Base-by-base conservation (phyloP, 345 rosid genomes). In the Lumnitzera racemosa region DNA sequence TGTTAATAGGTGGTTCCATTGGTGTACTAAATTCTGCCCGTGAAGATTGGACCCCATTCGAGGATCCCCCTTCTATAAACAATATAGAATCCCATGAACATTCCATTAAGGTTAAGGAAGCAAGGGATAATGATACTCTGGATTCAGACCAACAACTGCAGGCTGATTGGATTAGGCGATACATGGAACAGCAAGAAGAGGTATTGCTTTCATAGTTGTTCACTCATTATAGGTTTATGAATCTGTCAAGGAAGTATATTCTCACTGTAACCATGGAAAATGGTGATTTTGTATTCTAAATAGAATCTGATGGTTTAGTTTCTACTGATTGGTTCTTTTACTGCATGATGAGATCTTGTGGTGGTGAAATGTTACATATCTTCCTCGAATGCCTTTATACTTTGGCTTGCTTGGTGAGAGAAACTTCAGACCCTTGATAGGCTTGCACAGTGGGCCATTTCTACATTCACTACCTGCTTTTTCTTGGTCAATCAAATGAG, bases 81-180 rank as follows among this genome's bases (percentile, higher is more conserved):
- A 54, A 70, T 59, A 79, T 62, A 60, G 87, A 84, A 57, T 61
- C 55, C 24, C 69, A 68, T 51, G 59, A 67, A 54, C 71, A 77
- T 69, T 76, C 83, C 49, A 77, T 86, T 73, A 72, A 72, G 71
- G 72, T 73, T 55, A 86, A 85, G 81, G 73, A 69, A 16, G 68
- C 61, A 58, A 61, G 66, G 47, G 85, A 65, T 51, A 78, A 80
- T 49, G 81, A 79, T 65, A 63, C 67, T 64, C 61, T 85, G 46
- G 78, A 72, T 72, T 72, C 77, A 24, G 74, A 71, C 64, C 79
- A 88, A 64, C 81, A 73, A 41, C 87, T 91, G 11, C 98, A 91
- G 70, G 90, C 92, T 50, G 95, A 89, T 74, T 91, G 95, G 96
- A 91, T 91, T 57, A 78, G 85, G 65, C 91, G 78, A 68, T 91